Base-by-base conservation (phyloP, 495 filamentous ascomycete genomes). In the Neurospora tetraspora region DNA sequence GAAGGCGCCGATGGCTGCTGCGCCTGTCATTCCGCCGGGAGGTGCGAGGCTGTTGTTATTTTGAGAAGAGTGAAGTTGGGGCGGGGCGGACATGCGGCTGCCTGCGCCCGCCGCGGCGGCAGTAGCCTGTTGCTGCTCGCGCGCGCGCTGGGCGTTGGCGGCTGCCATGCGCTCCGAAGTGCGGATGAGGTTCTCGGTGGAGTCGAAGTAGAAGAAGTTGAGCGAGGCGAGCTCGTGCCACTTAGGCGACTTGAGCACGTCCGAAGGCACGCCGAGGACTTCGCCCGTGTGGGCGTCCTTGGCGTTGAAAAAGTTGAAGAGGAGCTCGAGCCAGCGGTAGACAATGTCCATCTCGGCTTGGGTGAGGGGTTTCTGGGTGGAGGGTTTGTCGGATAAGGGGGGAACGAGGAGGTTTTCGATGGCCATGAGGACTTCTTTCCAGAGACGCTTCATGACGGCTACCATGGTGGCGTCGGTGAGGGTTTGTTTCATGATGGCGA, bases 161-260 rank as follows among this genome's bases (percentile, higher is more conserved):
- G 93, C 91, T 16, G 95, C 96, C 92, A 99, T 99, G 69, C 92
- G 88, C 82, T 98, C 96, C 5, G 92, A 96, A 7, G 91, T 96
- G 40, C 95, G 92, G 73, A 98, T 94, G 8, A 99, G 88, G 76
- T 91, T 93, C 71, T 96, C 94, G 16, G 96, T 97, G 23, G 89
- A 86, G 77, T 98, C 95, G 80, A 95, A 95, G 84, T 99, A 98
- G 87, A 98, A 98, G 87, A 98, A 99, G 84, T 97, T 96, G 69
- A 99, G 87, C 71, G 90, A 92, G 76, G 94, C 92, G 72, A 99
- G 91, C 78, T 99, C 96, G 83, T 97, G 94, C 84, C 97, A 98
- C 88, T 99, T 99, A 75, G 96, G 93, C 71, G 92, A 96, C 82
- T 94, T 96, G 76, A 99, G 87, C 34, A 98, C 91, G 80, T 97